A percentile compares a stretch with the other conserved stretches of the same genome.
phyloP scores from a whole-genome alignment of 2,329 filamentous ascomycete genomes.

The Fusarium ambrosium region DNA sequence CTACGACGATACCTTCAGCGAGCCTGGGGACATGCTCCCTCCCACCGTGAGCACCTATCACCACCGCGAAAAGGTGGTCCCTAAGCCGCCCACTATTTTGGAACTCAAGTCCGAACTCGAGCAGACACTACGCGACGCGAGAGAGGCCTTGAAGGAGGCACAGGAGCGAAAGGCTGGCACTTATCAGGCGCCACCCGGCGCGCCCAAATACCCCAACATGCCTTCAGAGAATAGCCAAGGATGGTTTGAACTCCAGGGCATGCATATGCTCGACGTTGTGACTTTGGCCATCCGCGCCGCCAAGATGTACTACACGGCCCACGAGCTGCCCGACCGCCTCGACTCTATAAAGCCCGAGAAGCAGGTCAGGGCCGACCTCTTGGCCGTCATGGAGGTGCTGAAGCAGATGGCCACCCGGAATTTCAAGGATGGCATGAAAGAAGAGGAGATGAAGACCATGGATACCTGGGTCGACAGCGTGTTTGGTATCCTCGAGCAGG shows the following conservation, averaged over 20 bases:
- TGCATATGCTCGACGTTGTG: constrained; percentile 92
- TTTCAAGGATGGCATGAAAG: constrained; percentile 85
- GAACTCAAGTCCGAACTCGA: constrained; percentile 79
- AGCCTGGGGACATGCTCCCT: constrained; percentile 86
- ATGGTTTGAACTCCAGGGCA: constrained; percentile 89
- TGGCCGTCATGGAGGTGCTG: constrained; percentile 89
- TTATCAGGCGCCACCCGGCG: constrained; percentile 46
- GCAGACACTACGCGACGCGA: constrained; percentile 76
- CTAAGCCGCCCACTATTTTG: constrained; percentile 85
- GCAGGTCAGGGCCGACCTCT: constrained; percentile 84
- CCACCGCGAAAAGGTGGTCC: constrained; percentile 82
- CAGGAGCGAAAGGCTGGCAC: constrained; percentile 54
- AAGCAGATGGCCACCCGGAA: constrained; percentile 91
- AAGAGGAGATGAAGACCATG: constrained; percentile 83
- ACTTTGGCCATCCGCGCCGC: constrained; percentile 96
- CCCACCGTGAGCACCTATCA: constrained; percentile 97
- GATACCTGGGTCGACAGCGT: constrained; percentile 84
- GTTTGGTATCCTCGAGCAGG: constrained; percentile 79
- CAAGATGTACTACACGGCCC: constrained; percentile 95
- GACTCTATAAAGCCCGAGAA: constrained; percentile 91
- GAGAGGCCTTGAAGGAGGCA: constrained; percentile 74
- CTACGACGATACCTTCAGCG: constrained; percentile 70
- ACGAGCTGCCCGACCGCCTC: constrained; percentile 87
- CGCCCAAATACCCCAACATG: constrained; percentile 54
- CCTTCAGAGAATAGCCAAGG: constrained; percentile 67